phyloP scores from a whole-genome alignment of 2,329 filamentous ascomycete genomes.

The Tolypocladium endophyticum region DNA sequence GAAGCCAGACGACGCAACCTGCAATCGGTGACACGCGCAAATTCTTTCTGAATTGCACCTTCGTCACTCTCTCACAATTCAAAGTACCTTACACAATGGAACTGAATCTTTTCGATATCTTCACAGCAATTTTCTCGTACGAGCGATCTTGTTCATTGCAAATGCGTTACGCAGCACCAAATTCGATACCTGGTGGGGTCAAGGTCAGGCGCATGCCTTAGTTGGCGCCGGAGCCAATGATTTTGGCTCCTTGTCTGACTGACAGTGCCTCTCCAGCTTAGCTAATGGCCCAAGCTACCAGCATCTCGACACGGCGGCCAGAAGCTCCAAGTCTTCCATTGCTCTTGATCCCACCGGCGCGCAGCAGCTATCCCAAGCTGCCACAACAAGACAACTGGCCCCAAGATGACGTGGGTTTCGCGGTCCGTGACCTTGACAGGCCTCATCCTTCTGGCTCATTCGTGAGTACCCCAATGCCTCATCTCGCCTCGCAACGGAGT shows the following conservation, averaged over 20 bases:
- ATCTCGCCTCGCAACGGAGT: neutral
- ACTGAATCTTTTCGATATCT: too few species aligned
- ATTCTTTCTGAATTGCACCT: neutral
- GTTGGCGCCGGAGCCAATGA: neutral
- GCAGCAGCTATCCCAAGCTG: neutral
- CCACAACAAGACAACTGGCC: neutral
- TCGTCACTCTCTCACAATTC: neutral
- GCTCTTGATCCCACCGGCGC: neutral
- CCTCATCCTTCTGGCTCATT: conserved; percentile 70
- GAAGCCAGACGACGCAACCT: neutral
- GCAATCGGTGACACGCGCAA: neutral
- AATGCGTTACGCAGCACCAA: neutral
- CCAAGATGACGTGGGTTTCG: conserved; percentile 60
- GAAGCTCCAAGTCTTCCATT: neutral
- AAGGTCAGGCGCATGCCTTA: neutral
- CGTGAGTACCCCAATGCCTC: conserved; percentile 46
- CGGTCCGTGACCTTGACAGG: conserved; percentile 63
- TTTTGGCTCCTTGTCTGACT: neutral
- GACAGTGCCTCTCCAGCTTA: neutral
- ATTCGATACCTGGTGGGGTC: neutral
- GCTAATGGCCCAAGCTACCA: neutral
- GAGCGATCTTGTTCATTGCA: neutral
- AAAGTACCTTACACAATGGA: too few species aligned
- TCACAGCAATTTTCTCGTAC: neutral
- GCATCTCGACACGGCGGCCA: neutral